These are phyloP conservation scores for Pseudocercospora musae DNA, from an alignment of 2,329 filamentous ascomycete species.

Conservation along the genomic window DNA sequence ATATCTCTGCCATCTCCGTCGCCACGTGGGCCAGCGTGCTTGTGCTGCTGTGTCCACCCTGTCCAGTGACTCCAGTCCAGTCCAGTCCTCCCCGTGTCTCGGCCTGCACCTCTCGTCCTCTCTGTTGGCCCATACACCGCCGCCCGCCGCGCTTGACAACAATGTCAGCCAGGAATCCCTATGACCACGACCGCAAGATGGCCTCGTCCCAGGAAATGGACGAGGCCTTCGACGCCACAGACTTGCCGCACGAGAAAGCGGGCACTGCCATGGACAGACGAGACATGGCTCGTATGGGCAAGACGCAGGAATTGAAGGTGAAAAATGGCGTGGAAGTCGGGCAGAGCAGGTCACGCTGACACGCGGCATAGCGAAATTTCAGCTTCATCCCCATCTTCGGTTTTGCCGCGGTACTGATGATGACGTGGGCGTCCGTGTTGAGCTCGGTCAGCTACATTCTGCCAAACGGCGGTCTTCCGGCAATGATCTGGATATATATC, in stretches of 20 bases:
- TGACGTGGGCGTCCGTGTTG: conserved; percentile 30
- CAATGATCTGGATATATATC: conserved; percentile 24
- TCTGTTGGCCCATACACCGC: too few relatives aligned
- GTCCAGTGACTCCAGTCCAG: too few relatives aligned
- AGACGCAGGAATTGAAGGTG: conserved; percentile 19
- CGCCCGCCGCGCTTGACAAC: too few relatives aligned
- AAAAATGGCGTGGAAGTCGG: background rate
- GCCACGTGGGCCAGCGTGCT: conserved; percentile 3
- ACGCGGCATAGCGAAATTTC: conserved; percentile 11
- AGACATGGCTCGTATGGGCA: conserved; percentile 25
- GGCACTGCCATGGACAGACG: conserved; percentile 19
- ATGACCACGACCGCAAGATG: conserved; percentile 12
- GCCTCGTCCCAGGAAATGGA: conserved; percentile 12
- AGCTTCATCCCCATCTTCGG: conserved; percentile 26
- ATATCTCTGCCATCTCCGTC: too few relatives aligned
- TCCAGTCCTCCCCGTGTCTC: background rate
- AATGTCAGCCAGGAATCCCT: conserved; percentile 13
- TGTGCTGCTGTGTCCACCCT: background rate
- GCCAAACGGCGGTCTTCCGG: conserved; percentile 30
- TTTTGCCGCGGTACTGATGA: conserved; percentile 31
- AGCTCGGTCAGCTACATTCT: conserved; percentile 27
- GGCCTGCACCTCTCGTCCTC: too few relatives aligned
- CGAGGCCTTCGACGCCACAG: conserved; percentile 15
- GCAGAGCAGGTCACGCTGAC: background rate
- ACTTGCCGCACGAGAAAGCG: conserved; percentile 23